These are phyloP conservation scores for Hyphopichia burtonii DNA, from an alignment of 1,139 yeast genomes.

Conservation along the genomic window DNA sequence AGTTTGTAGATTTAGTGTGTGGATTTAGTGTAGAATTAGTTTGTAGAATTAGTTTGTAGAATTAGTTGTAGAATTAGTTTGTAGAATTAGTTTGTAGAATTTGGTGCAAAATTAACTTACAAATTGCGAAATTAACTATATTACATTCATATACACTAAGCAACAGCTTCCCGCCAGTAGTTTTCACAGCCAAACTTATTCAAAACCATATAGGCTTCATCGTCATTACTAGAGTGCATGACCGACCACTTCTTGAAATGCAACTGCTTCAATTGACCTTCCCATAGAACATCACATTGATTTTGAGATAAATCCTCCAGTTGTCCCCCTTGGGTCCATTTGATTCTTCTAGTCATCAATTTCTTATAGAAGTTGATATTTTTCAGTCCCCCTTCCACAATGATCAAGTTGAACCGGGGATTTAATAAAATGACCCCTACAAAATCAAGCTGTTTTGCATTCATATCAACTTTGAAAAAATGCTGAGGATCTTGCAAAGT, in stretches of 20 bases:
- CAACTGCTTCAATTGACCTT: constrained; percentile 59
- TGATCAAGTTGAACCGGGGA: constrained; percentile 54
- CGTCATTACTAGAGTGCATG: constrained; percentile 49
- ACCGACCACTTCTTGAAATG: constrained; percentile 64
- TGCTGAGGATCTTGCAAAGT: constrained; percentile 63
- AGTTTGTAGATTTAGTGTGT: too few species aligned
- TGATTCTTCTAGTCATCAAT: constrained; percentile 59
- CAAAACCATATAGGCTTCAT: constrained; percentile 54
- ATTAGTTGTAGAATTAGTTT: too few species aligned
- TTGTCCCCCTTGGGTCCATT: constrained; percentile 50
- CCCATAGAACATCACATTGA: constrained; percentile 65
- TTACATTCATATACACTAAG: too few species aligned
- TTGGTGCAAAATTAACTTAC: too few species aligned
- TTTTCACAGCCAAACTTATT: constrained; percentile 52
- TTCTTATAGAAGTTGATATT: constrained; percentile 61
- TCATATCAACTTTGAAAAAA: constrained; percentile 69
- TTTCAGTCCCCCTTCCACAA: constrained; percentile 73
- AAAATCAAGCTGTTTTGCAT: constrained; percentile 71
- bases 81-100: too few species aligned
- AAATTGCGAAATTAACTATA: too few species aligned
- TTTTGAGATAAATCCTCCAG: constrained; percentile 43
- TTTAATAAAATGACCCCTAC: constrained; percentile 53
- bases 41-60: too few species aligned
- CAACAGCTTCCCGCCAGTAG: constrained; percentile 55
- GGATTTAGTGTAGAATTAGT: too few species aligned